These are phyloP conservation scores for Naegleria gruberi DNA, from an alignment of 208 protist species.

Conservation along the genomic window DNA sequence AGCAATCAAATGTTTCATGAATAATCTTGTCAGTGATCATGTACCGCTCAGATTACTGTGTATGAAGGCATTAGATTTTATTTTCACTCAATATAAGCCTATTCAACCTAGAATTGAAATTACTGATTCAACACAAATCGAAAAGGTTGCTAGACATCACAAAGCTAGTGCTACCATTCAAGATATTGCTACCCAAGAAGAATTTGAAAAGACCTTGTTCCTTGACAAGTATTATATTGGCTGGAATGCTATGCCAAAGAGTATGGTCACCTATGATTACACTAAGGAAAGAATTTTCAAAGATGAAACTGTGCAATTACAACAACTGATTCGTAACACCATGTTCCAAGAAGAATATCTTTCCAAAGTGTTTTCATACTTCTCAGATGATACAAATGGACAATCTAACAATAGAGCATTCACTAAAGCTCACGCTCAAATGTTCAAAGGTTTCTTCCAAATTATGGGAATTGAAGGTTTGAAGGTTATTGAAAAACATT, in stretches of 20 bases:
- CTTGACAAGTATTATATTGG: conserved; percentile 19
- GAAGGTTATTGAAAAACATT: neutral
- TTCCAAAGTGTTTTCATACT: neutral
- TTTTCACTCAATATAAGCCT: conserved; percentile 18
- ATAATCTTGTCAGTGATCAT: neutral
- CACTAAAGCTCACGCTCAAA: neutral
- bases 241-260: neutral
- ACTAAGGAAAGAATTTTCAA: neutral
- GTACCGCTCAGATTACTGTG: neutral
- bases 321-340: neutral
- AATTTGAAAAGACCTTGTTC: neutral
- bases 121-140: neutral
- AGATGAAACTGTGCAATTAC: neutral
- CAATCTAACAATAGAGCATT: neutral
- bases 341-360: neutral
- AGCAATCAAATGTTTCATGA: neutral
- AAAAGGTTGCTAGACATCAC: neutral
- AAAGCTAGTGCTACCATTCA: neutral
- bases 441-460: conserved; percentile 24
- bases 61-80: neutral
- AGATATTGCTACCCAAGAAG: neutral
- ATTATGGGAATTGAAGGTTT: conserved; percentile 2
- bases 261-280: neutral
- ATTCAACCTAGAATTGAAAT: neutral
- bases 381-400: neutral